Conservation (phyloP, 2,329 filamentous ascomycete species). For the Akanthomyces lecanii region DNA sequence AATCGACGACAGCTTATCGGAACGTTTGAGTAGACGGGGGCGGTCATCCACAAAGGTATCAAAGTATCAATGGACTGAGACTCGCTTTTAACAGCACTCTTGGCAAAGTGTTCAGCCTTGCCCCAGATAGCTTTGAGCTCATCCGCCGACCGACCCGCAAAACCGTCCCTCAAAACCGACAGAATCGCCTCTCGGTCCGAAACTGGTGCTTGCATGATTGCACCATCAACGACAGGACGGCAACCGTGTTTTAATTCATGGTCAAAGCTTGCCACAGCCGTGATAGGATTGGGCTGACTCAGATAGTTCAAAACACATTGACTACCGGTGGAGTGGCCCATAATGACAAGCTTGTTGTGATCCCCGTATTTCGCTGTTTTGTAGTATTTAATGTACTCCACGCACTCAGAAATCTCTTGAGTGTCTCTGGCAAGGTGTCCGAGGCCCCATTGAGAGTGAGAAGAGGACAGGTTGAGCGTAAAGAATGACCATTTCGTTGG, state of each 20-base stretch:
- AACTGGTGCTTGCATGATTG: conserved; percentile 60
- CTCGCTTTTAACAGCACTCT: conserved; percentile 22
- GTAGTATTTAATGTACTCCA: conserved; percentile 29
- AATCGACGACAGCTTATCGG: conserved; percentile 28
- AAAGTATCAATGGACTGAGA: conserved; percentile 26
- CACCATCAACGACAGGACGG: conserved; percentile 49
- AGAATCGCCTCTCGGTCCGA: conserved; percentile 54
- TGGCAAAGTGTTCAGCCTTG: conserved; percentile 35
- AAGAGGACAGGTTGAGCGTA: conserved; percentile 37
- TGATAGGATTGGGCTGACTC: conserved; percentile 36
- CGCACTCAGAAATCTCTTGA: conserved; percentile 31
- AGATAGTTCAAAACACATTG: conserved; percentile 64
- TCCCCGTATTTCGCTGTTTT: conserved; percentile 28
- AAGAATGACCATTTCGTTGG: conserved; percentile 34
- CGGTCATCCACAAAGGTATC: conserved; percentile 30
- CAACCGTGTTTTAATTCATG: conserved; percentile 28
- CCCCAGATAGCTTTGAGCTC: conserved; percentile 32
- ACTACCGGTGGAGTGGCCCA: conserved; percentile 65
- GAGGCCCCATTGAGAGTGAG: conserved; percentile 33
- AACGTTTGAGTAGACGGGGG: conserved; percentile 28
- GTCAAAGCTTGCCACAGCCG: conserved; percentile 23
- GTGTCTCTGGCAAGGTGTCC: conserved; percentile 35
- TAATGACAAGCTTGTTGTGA: conserved; percentile 54
- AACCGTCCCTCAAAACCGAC: conserved; percentile 31
- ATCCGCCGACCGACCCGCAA: conserved; percentile 26